Conservation (phyloP, 805 yeast species). For the Hanseniaspora osmophila region DNA sequence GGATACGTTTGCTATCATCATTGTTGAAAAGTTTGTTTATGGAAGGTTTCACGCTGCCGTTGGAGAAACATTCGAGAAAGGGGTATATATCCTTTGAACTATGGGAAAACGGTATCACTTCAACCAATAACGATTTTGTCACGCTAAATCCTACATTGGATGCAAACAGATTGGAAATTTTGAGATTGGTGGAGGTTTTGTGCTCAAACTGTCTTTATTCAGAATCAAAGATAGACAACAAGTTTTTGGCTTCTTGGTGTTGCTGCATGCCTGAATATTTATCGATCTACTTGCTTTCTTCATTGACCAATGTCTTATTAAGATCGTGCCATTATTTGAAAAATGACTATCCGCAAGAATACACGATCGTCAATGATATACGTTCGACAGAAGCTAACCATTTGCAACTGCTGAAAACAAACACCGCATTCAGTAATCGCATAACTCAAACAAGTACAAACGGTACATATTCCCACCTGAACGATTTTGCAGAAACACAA, state of each 20-base stretch:
- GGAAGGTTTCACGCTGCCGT: slow-evolving; percentile 17
- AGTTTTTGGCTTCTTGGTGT: slow-evolving; percentile 43
- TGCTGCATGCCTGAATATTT: slow-evolving; percentile 35
- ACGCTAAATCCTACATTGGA: slow-evolving; percentile 34
- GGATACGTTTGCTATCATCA: slow-evolving; percentile 18
- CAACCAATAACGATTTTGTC: slow-evolving; percentile 16
- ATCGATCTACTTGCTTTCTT: slow-evolving; percentile 42
- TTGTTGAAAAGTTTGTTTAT: slow-evolving; percentile 17
- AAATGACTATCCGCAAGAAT: slow-evolving; percentile 1
- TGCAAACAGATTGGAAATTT: slow-evolving; percentile 50
- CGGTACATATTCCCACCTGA: slow-evolving; percentile 15
- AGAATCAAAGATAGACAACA: slow-evolving; percentile 33
- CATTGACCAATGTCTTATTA: slow-evolving; percentile 45
- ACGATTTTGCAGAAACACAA: too few relatives aligned
- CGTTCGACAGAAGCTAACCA: neutral
- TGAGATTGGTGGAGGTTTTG: slow-evolving; percentile 47
- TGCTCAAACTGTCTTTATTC: slow-evolving; percentile 49
- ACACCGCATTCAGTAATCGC: neutral
- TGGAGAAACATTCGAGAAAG: slow-evolving; percentile 10
- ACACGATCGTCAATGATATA: neutral
- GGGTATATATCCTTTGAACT: slow-evolving; percentile 25
- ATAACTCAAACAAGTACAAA: slow-evolving; percentile 12
- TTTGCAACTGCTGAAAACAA: neutral
- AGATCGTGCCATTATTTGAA: slow-evolving; percentile 2
- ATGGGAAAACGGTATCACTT: slow-evolving; percentile 68